Percentiles rank a stretch among this genome's conserved stretches.
Evolutionary conservation across 495 filamentous ascomycete species (phyloP).

Genomic region (Neurospora sp.): DNA sequence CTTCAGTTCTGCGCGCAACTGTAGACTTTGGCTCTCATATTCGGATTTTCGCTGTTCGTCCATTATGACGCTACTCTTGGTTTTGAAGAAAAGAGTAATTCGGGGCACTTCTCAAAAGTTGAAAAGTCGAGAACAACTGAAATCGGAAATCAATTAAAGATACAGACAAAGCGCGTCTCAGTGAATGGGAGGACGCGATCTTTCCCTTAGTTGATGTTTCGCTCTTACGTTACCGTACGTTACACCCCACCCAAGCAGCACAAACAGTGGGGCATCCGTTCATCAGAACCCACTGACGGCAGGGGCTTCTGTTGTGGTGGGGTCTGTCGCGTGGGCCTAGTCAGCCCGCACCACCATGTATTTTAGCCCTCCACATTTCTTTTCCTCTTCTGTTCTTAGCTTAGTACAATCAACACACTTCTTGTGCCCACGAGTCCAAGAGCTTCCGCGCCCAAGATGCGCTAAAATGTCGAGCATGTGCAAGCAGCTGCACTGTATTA

Average conservation of each 20-base stretch:
- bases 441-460: neutral
- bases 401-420: too few species aligned
- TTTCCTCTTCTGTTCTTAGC: too few species aligned
- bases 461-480: neutral
- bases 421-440: too few species aligned
- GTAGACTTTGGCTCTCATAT: slow-evolving; percentile 32
- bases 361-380: too few species aligned
- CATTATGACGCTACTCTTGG: slow-evolving; percentile 21
- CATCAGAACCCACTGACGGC: neutral
- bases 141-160: neutral
- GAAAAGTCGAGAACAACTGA: neutral
- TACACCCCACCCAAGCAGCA: neutral
- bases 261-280: neutral
- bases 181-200: neutral
- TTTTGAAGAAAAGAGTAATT: neutral
- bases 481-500: neutral
- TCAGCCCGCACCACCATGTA: too few species aligned
- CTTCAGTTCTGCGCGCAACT: slow-evolving; percentile 69
- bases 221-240: neutral
- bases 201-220: neutral
- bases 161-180: neutral
- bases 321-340: too few species aligned
- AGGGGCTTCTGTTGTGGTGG: neutral
- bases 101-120: neutral
- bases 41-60: slow-evolving; percentile 25